Percentiles rank a stretch among this genome's conserved stretches.
Evolutionary conservation across 805 yeast genomes (phyloP).

Genomic region (Sugiyamaella valdiviana): DNA sequence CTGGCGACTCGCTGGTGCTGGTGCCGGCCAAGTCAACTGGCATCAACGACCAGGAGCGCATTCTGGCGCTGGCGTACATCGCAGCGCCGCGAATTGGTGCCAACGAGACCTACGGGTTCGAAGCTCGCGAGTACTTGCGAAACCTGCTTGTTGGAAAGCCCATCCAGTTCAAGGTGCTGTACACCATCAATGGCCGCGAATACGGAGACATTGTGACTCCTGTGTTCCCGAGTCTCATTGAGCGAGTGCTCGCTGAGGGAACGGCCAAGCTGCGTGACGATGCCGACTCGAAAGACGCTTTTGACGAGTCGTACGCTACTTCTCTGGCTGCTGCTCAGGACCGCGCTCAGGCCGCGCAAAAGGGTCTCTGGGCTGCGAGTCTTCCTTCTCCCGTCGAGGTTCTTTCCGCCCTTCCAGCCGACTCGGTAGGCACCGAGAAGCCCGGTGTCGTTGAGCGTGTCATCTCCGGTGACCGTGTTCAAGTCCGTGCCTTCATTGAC

Average conservation of each 20-base stretch:
- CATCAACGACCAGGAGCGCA: constrained; percentile 45
- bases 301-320: constrained; percentile 29
- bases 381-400: constrained; percentile 15
- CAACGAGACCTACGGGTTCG: constrained; percentile 43
- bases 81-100: constrained; percentile 47
- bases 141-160: constrained; percentile 56
- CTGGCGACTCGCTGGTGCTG: constrained; percentile 65
- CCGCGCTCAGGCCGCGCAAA: constrained; percentile 44
- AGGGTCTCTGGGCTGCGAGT: constrained; percentile 49
- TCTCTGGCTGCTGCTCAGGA: constrained; percentile 32
- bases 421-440: constrained; percentile 35
- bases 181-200: constrained; percentile 48
- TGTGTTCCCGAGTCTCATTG: constrained; percentile 52
- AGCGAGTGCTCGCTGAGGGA: constrained; percentile 52
- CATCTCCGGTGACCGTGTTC: constrained; percentile 70
- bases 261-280: constrained; percentile 56
- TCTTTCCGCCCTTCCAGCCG: constrained; percentile 18
- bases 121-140: constrained; percentile 57
- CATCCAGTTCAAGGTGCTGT: constrained; percentile 52
- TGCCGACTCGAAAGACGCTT: constrained; percentile 37
- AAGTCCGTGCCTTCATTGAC: constrained; percentile 49
- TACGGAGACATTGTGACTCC: constrained; percentile 70
- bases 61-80: constrained; percentile 58
- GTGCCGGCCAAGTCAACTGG: constrained; percentile 37
- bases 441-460: constrained; percentile 67